Evolutionary conservation across 805 yeast genomes (phyloP).

Genomic region (Blastobotrys chiropterorum): DNA sequence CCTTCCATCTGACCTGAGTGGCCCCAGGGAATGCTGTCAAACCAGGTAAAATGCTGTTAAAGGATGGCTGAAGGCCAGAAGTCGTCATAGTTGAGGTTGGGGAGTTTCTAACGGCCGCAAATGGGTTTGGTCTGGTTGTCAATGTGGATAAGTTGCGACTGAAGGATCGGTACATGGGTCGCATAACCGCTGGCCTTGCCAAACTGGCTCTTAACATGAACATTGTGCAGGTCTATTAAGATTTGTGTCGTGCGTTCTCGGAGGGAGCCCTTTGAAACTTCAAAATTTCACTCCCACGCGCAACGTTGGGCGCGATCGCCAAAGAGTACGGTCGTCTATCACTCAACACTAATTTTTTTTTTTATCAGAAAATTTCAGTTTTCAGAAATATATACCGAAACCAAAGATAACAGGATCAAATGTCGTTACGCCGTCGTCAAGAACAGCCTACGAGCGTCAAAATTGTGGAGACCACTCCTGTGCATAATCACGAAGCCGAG

Average conservation of each 20-base stretch:
- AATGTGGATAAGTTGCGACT: neutral
- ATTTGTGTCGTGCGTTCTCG: neutral
- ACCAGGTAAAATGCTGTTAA: conserved; percentile 11
- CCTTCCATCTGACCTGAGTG: conserved; percentile 64
- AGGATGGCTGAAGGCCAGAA: conserved; percentile 7
- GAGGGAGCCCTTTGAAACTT: neutral
- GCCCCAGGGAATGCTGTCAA: conserved; percentile 1
- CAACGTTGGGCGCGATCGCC: neutral
- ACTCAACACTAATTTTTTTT: neutral
- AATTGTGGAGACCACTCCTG: conserved; percentile 13
- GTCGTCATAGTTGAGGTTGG: neutral
- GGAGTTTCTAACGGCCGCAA: neutral
- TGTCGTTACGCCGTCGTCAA: neutral
- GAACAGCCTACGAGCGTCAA: conserved; percentile 17
- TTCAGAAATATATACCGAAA: neutral
- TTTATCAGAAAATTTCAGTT: neutral
- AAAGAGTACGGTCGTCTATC: neutral
- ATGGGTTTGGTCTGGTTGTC: conserved; percentile 1
- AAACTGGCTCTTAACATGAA: neutral
- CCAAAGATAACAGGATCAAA: neutral
- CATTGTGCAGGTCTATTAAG: neutral
- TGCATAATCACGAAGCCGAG: conserved; percentile 42
- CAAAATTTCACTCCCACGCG: neutral
- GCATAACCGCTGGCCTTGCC: neutral
- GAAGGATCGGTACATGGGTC: neutral